Base-by-base conservation (phyloP, 805 yeast species). In the Yamadazyma endophytica region DNA sequence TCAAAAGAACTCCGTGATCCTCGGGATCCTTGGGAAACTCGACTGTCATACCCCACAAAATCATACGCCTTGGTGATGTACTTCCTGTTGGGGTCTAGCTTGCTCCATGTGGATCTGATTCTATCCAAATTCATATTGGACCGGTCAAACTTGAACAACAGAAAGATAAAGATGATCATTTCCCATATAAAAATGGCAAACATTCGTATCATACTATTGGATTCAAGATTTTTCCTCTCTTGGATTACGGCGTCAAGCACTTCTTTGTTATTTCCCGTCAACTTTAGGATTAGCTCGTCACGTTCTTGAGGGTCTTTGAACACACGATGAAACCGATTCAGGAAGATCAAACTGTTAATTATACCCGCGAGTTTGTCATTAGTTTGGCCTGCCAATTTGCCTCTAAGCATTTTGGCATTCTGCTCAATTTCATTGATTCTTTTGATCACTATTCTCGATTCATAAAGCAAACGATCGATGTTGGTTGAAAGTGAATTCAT, bases 101-200 rank as follows among this genome's bases (percentile, higher is more conserved):
- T 57, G 12, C 40, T 50, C 61, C 70, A 65, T 13, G 55, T 47
- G 21, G 49, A 38, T 42, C 69, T 45, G 30, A 65, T 65, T 31
- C 72, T 37, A 33, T 64, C 69, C 31, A 64, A 46, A 42, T 65
- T 64, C 70, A 65, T 65, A 23, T 55, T 59, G 19, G 62, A 47
- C 28, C 68, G 45, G 40, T 65, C 67, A 39, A 65, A 60, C 28
- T 56, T 53, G 42, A 64, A 57, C 9, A 62, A 25, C 23, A 49
- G 59, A 37, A 58, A 55, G n/a, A 62, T 32, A n/a, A 47, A 49
- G 21, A 42, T 36, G 18, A 64, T 35, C 40, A 56, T 42, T 19
- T 63, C 67, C 39, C 58, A 64, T 4, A 58, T n/a, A 34, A 52
- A 58, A 8, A 54, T 45, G n/a, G 54, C 43, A 11, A 60, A 20